A percentile compares a stretch with the other conserved stretches of the same genome.
Conservation (phyloP, 768 basidiomycete genomes). For the Neoboletus magnificus region DNA sequence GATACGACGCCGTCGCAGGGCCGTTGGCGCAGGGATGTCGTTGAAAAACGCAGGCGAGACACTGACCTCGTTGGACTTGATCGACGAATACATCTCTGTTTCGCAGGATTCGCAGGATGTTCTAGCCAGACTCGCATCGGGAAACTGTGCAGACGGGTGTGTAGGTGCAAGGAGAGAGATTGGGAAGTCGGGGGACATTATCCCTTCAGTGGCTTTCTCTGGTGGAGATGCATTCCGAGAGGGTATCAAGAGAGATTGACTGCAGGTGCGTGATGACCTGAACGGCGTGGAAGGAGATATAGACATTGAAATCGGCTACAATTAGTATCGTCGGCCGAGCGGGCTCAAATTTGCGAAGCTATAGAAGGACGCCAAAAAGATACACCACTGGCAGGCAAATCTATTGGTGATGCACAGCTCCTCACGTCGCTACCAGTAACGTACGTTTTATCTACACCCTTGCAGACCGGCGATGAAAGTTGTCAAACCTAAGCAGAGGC, state of each 20-base stretch:
- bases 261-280: neutral
- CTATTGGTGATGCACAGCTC: constrained; percentile 23
- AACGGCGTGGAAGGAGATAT: constrained; percentile 15
- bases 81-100: constrained; percentile 14
- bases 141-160: constrained; percentile 6
- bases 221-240: neutral
- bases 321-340: constrained; percentile 63
- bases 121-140: constrained; percentile 1
- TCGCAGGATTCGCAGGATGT: constrained; percentile 20
- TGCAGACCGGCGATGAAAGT: constrained; percentile 60
- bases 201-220: neutral
- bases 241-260: constrained; percentile 5
- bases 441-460: constrained; percentile 44
- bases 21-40: constrained; percentile 42
- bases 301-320: constrained; percentile 34
- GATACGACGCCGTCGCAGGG: constrained; percentile 40
- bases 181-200: constrained; percentile 9
- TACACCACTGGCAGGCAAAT: constrained; percentile 75
- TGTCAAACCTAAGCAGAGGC: constrained; percentile 67
- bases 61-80: constrained; percentile 25
- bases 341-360: constrained; percentile 77
- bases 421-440: neutral
- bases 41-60: constrained; percentile 46
- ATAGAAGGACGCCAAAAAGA: constrained; percentile 74
- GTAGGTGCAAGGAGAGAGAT: constrained; percentile 2